These are phyloP conservation scores for Phaffia tasmanica DNA, from an alignment of 768 basidiomycete genomes.

Conservation along the genomic window DNA sequence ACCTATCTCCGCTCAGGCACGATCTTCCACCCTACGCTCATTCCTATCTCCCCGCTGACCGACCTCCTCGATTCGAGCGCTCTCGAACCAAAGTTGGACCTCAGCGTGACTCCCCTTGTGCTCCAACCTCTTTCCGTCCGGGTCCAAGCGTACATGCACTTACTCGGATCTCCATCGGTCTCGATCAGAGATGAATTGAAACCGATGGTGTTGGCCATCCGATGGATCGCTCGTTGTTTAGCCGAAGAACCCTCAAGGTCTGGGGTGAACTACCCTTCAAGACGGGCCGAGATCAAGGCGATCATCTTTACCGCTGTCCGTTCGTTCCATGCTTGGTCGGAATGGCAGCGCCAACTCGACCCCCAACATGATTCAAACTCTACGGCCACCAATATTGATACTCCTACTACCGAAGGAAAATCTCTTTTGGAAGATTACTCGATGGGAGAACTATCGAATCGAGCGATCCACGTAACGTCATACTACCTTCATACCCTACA, in stretches of 20 bases:
- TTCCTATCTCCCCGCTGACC: background rate
- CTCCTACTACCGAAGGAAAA: background rate
- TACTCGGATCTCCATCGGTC: slow-evolving; percentile 15
- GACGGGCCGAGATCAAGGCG: slow-evolving; percentile 13
- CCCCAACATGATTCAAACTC: too few relatives aligned
- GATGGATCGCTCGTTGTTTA: slow-evolving; percentile 8
- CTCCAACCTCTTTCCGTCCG: slow-evolving; percentile 9
- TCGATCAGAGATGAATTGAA: background rate
- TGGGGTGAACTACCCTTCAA: slow-evolving; percentile 2
- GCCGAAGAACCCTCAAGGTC: background rate
- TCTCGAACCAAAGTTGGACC: background rate
- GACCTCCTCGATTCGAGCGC: too few relatives aligned
- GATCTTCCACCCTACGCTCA: slow-evolving; percentile 9
- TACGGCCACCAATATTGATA: too few relatives aligned
- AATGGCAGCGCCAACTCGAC: slow-evolving; percentile 1
- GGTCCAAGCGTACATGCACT: background rate
- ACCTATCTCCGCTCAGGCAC: slow-evolving; percentile 18
- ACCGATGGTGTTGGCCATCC: slow-evolving; percentile 9
- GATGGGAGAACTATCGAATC: slow-evolving; percentile 2
- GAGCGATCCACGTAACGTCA: slow-evolving; percentile 15
- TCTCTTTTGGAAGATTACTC: background rate
- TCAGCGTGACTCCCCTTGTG: background rate
- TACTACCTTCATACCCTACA: slow-evolving; percentile 18
- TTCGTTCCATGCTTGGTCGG: slow-evolving; percentile 7
- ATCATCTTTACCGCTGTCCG: slow-evolving; percentile 9